These are phyloP conservation scores for Omphalea diandra DNA, from an alignment of 441 rosid genomes.

Conservation along the genomic window DNA sequence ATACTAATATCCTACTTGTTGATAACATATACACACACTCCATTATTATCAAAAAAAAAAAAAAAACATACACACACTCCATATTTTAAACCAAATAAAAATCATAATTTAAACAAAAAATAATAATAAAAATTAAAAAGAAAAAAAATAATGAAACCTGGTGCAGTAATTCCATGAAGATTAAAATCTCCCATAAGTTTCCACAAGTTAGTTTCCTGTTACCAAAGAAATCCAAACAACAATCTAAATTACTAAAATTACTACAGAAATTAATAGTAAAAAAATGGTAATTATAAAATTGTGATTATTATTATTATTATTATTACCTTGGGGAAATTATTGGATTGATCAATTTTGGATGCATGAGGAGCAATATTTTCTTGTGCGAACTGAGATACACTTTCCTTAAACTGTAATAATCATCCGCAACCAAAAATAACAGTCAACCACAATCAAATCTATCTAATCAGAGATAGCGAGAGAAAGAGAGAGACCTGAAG, in stretches of 20 bases:
- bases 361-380: conserved; percentile 82
- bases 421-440: not conserved
- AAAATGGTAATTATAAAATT: not conserved
- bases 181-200: conserved; percentile 92
- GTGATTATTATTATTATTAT: not conserved
- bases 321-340: conserved; percentile 77
- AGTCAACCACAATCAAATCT: not conserved
- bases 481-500: conserved; percentile 53
- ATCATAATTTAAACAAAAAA: too few relatives aligned
- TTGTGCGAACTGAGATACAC: conserved; percentile 76
- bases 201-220: conserved; percentile 88
- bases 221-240: conserved; percentile 2
- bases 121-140: not conserved
- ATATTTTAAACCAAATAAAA: too few relatives aligned
- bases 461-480: not conserved
- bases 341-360: conserved; percentile 61
- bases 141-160: conserved; percentile 45
- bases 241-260: not conserved
- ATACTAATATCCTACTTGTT: too few relatives aligned
- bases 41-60: too few relatives aligned
- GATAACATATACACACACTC: too few relatives aligned
- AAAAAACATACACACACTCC: too few relatives aligned
- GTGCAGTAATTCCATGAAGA: conserved; percentile 92
- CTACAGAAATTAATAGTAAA: not conserved
- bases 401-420: conserved; percentile 72